Evolutionary conservation across 2,329 filamentous ascomycete genomes (phyloP).

Genomic region (Neopestalotiopsis sp.): DNA sequence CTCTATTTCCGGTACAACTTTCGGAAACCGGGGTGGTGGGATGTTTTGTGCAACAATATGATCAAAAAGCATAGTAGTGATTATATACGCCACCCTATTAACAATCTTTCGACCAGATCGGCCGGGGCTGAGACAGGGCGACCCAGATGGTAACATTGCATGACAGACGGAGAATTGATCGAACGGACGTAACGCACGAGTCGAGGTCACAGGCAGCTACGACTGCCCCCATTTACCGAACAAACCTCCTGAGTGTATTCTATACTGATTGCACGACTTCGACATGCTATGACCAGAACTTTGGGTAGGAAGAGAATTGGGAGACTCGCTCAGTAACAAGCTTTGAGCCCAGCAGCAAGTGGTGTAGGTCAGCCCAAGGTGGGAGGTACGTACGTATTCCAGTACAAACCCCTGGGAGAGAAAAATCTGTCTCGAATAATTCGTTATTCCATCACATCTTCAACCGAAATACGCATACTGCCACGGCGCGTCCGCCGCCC

Average conservation of each 20-base stretch:
- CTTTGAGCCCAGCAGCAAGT: no score
- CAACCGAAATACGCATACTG: neutral
- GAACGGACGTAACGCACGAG: neutral
- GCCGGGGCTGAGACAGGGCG: slow-evolving; percentile 1
- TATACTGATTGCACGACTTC: neutral
- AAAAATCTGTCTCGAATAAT: neutral
- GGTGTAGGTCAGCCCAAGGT: no score
- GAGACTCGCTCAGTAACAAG: no score
- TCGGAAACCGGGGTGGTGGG: neutral
- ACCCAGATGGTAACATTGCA: neutral
- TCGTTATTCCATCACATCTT: neutral
- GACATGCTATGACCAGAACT: neutral
- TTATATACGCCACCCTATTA: neutral
- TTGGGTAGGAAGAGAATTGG: no score
- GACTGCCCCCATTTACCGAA: no score
- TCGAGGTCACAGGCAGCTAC: neutral
- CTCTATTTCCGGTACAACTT: slow-evolving; percentile 16
- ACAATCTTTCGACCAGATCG: neutral
- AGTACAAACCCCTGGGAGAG: no score
- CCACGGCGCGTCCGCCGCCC: neutral
- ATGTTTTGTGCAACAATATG: neutral
- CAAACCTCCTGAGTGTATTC: neutral
- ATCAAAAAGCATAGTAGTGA: neutral
- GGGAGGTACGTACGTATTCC: no score
- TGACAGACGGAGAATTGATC: slow-evolving; percentile 2